phyloP scores from a whole-genome alignment of 2,329 filamentous ascomycete species.

The Talaromyces funiculosus region DNA sequence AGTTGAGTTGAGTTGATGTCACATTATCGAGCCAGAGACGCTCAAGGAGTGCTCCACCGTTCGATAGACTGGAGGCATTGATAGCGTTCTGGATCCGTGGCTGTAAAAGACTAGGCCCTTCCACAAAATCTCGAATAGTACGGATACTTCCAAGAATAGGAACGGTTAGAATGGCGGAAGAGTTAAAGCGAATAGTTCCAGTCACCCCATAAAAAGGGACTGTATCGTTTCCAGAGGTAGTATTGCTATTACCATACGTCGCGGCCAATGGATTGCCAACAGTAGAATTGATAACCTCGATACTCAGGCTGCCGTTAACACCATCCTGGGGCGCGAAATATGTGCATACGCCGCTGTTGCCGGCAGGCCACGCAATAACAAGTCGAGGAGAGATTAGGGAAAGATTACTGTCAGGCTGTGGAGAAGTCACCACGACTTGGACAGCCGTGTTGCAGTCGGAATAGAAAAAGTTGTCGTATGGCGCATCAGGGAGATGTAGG shows the following conservation, averaged over 20 bases:
- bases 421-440: constrained; percentile 58
- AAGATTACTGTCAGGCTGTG: constrained; percentile 49
- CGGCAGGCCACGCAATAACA: constrained; percentile 59
- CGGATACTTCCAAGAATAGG: constrained; percentile 58
- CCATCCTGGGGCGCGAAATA: constrained; percentile 54
- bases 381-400: constrained; percentile 54
- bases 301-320: constrained; percentile 49
- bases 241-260: constrained; percentile 33
- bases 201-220: constrained; percentile 50
- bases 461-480: constrained; percentile 61
- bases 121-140: constrained; percentile 58
- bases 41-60: constrained; percentile 45
- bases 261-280: constrained; percentile 43
- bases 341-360: constrained; percentile 55
- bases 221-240: constrained; percentile 16
- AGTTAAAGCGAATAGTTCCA: constrained; percentile 52
- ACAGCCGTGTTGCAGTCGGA: constrained; percentile 57
- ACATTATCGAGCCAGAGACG: constrained; percentile 59
- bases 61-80: constrained; percentile 33
- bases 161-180: constrained; percentile 50
- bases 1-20: constrained; percentile 51
- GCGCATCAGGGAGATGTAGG: constrained; percentile 49
- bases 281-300: constrained; percentile 50
- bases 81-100: constrained; percentile 53
- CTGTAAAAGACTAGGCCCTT: constrained; percentile 50